These are phyloP conservation scores for Neurospora sp. DNA, from an alignment of 495 filamentous ascomycete genomes.

Conservation along the genomic window DNA sequence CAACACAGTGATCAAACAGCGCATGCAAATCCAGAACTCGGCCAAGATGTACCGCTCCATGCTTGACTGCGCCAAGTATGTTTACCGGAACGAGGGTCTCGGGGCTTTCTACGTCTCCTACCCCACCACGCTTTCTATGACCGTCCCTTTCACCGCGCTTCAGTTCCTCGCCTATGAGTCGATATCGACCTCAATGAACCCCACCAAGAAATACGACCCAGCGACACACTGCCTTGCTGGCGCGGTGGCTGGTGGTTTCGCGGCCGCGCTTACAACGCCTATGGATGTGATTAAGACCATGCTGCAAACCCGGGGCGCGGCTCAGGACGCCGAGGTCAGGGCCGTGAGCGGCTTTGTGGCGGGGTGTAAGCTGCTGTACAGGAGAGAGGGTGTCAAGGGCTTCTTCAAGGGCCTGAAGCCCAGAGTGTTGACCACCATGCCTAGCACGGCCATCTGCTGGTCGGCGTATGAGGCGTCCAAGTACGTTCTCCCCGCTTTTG, in stretches of 20 bases:
- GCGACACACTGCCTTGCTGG: slow-evolving; percentile 86
- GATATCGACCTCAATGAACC: slow-evolving; percentile 87
- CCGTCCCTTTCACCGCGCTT: slow-evolving; percentile 90
- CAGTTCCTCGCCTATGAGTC: slow-evolving; percentile 98
- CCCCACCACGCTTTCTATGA: slow-evolving; percentile 96
- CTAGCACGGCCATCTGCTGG: slow-evolving; percentile 98
- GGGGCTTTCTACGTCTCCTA: slow-evolving; percentile 97
- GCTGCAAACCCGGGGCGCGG: slow-evolving; percentile 81
- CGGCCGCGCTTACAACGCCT: slow-evolving; percentile 87
- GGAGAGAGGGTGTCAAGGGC: slow-evolving; percentile 71
- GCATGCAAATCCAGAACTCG: slow-evolving; percentile 98
- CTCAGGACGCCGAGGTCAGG: slow-evolving; percentile 70
- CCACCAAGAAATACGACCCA: slow-evolving; percentile 74
- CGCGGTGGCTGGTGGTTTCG: slow-evolving; percentile 84
- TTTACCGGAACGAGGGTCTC: slow-evolving; percentile 82
- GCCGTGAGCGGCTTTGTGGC: slow-evolving; percentile 74
- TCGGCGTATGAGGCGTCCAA: slow-evolving; percentile 55
- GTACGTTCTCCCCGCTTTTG: slow-evolving; percentile 23
- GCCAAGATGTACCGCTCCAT: slow-evolving; percentile 70
- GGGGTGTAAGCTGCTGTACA: slow-evolving; percentile 73
- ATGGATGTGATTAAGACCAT: slow-evolving; percentile 97
- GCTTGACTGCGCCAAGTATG: slow-evolving; percentile 69
- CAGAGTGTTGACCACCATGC: slow-evolving; percentile 91
- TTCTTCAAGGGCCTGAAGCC: slow-evolving; percentile 91
- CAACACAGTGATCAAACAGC: slow-evolving; percentile 85